phyloP scores from a whole-genome alignment of 2,329 filamentous ascomycete genomes.

The Penicillium vulpinum region DNA sequence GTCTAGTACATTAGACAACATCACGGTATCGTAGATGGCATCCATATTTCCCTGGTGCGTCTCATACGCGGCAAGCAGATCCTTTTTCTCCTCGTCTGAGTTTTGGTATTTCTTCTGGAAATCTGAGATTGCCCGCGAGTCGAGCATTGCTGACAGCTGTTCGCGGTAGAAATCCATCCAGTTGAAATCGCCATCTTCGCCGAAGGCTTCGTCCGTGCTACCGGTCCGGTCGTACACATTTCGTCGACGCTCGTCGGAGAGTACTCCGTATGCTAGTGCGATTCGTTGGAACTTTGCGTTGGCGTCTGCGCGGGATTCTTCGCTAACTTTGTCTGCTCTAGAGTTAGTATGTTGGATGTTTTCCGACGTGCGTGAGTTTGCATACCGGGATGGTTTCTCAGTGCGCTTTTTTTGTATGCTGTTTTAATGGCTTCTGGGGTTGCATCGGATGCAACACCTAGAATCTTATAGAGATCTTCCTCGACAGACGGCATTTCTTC shows the following conservation, averaged over 20 bases:
- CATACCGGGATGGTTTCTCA: constrained; percentile 82
- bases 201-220: constrained; percentile 78
- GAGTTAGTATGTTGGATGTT: constrained; percentile 22
- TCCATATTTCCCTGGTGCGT: constrained; percentile 73
- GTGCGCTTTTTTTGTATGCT: constrained; percentile 86
- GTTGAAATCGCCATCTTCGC: constrained; percentile 73
- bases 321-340: constrained; percentile 69
- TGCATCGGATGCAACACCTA: constrained; percentile 69
- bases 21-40: constrained; percentile 74
- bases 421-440: constrained; percentile 79
- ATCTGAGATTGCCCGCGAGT: constrained; percentile 69
- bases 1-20: constrained; percentile 78
- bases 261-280: constrained; percentile 89
- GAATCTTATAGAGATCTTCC: constrained; percentile 70
- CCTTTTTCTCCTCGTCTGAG: constrained; percentile 78
- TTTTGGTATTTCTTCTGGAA: constrained; percentile 79
- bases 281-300: constrained; percentile 84
- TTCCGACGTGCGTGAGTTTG: background rate
- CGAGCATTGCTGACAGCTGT: constrained; percentile 77
- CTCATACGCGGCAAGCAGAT: constrained; percentile 75
- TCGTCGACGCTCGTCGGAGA: constrained; percentile 78
- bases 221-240: constrained; percentile 88
- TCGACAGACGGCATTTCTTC: constrained; percentile 26
- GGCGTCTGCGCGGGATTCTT: constrained; percentile 68
- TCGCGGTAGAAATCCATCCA: constrained; percentile 88